A percentile compares a stretch with the other conserved stretches of the same genome.
Evolutionary conservation across 1,139 yeast genomes (phyloP).

Genomic region (Spencermartinsiella ligniputridi): DNA sequence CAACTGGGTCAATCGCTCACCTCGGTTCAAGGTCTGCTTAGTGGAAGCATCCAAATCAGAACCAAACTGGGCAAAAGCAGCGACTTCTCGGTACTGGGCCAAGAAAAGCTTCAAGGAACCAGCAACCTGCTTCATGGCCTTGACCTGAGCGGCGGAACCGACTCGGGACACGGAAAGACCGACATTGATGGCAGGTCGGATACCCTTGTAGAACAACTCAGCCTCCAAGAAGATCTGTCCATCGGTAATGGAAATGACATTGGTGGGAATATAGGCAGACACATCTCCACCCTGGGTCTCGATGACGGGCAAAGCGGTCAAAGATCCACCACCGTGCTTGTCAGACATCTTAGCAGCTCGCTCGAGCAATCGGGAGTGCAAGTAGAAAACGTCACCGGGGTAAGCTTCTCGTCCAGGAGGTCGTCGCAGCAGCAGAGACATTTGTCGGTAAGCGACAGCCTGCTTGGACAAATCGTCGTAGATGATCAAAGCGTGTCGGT

Average conservation of each 20-base stretch:
- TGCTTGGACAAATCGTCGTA: constrained; percentile 98
- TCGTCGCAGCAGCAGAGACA: constrained; percentile 95
- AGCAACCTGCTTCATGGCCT: constrained; percentile 99
- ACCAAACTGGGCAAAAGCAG: constrained; percentile 99
- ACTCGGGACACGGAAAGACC: constrained; percentile 99
- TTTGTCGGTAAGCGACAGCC: constrained; percentile 99
- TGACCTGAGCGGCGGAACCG: constrained; percentile 99
- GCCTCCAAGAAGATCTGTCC: constrained; percentile 99
- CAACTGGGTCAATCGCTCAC: constrained; percentile 99
- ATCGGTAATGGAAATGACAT: constrained; percentile 95
- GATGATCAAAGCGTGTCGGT: constrained; percentile 94
- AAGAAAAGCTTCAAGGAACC: constrained; percentile 99
- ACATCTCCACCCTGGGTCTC: constrained; percentile 99
- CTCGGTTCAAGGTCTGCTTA: constrained; percentile 98
- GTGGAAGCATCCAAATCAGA: constrained; percentile 99
- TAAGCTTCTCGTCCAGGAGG: constrained; percentile 97
- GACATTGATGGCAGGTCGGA: constrained; percentile 99
- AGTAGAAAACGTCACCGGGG: constrained; percentile 97
- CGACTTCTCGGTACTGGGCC: constrained; percentile 99
- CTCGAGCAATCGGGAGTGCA: constrained; percentile 92
- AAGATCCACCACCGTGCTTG: constrained; percentile 85
- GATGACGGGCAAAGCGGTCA: constrained; percentile 93
- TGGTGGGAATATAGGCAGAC: constrained; percentile 95
- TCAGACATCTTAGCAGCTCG: constrained; percentile 98
- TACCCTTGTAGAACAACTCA: constrained; percentile 99